Conservation (phyloP, 768 basidiomycete genomes). For the Tephrocybe sp. region DNA sequence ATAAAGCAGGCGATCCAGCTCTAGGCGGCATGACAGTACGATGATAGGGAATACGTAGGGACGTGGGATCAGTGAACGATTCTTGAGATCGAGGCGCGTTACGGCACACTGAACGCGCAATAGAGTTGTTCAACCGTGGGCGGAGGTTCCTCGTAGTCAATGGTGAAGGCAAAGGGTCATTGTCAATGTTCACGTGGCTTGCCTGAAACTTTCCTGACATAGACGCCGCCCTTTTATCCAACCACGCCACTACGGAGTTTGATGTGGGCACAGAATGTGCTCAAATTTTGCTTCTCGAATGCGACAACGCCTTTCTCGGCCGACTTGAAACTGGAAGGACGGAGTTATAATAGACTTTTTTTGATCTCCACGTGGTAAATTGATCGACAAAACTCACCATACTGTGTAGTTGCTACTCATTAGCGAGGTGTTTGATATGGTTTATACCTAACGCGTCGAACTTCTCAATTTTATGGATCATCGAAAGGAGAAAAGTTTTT, state of each 20-base stretch:
- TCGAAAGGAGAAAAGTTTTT: too few relatives aligned
- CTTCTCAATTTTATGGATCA: too few relatives aligned
- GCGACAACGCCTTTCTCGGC: background rate
- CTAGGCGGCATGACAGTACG: constrained; percentile 9
- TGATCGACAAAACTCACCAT: background rate
- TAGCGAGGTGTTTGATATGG: too few relatives aligned
- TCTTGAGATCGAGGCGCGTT: constrained; percentile 1
- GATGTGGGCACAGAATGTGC: background rate
- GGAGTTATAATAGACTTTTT: background rate
- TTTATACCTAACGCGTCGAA: too few relatives aligned
- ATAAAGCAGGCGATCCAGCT: constrained; percentile 4
- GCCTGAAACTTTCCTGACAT: constrained; percentile 15
- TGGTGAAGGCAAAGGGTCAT: constrained; percentile 15
- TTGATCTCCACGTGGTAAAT: background rate
- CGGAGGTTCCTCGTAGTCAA: constrained; percentile 16
- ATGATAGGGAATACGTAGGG: background rate
- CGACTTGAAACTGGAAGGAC: background rate
- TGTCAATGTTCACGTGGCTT: constrained; percentile 12
- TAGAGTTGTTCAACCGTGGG: constrained; percentile 5
- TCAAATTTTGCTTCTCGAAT: background rate
- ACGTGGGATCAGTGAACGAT: background rate
- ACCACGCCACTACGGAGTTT: constrained; percentile 7
- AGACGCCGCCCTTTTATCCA: constrained; percentile 2
- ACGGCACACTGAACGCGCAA: background rate
- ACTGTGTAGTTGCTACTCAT: too few relatives aligned